These are phyloP conservation scores for Pelargonium australe DNA, from an alignment of 441 rosid species.

Conservation along the genomic window DNA sequence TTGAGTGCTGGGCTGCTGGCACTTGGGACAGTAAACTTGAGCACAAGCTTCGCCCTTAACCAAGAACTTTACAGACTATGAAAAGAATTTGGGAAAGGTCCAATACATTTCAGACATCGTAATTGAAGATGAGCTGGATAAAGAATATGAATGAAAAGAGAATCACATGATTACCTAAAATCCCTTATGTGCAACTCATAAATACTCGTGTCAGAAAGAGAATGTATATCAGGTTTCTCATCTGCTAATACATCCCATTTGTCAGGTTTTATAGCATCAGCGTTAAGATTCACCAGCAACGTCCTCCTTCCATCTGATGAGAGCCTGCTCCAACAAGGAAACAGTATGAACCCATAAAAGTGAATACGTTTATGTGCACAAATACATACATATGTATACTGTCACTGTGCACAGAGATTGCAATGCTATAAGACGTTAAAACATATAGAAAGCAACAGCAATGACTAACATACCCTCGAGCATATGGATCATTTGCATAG, in stretches of 20 bases:
- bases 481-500: constrained; percentile 93
- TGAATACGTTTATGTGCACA: constrained; percentile 3
- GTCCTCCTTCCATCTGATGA: constrained; percentile 80
- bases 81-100: constrained; percentile 12
- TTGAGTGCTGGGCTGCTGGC: constrained; percentile 9
- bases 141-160: constrained; percentile 8
- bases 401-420: background rate
- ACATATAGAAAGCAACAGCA: constrained; percentile 24
- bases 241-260: constrained; percentile 73
- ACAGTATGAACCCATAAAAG: constrained; percentile 23
- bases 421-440: constrained; percentile 11
- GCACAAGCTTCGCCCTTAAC: background rate
- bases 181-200: constrained; percentile 96
- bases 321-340: constrained; percentile 50
- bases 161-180: constrained; percentile 53
- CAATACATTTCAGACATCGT: constrained; percentile 1
- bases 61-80: constrained; percentile 12
- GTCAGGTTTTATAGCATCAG: constrained; percentile 65
- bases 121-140: constrained; percentile 11
- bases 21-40: background rate
- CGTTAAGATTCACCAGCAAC: constrained; percentile 59
- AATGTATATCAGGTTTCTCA: constrained; percentile 53
- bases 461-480: constrained; percentile 65
- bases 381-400: background rate
- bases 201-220: constrained; percentile 70